Evolutionary conservation across 2,329 filamentous ascomycete genomes (phyloP).

Genomic region (Didymella exigua): DNA sequence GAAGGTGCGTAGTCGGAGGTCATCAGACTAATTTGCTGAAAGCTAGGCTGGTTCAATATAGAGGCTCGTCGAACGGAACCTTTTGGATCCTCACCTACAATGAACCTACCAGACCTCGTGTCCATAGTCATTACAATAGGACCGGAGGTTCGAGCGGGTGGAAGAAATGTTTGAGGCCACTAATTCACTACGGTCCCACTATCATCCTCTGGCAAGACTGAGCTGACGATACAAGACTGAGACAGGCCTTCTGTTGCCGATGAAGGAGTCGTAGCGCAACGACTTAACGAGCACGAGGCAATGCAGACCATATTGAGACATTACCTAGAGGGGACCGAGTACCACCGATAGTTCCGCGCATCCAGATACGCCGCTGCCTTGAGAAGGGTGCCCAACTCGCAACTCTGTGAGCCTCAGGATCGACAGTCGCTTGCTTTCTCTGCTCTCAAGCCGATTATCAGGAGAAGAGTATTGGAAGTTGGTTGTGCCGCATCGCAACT

Average conservation of each 20-base stretch:
- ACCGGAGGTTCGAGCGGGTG: neutral
- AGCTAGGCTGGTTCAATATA: neutral
- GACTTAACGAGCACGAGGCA: neutral
- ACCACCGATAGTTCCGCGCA: neutral
- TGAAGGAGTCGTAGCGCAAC: neutral
- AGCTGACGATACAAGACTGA: slow-evolving; percentile 8
- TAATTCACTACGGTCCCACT: neutral
- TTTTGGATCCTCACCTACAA: neutral
- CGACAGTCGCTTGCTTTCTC: neutral
- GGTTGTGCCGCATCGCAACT: neutral
- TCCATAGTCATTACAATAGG: neutral
- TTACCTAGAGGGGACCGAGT: neutral
- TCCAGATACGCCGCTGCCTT: neutral
- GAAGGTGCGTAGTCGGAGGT: neutral
- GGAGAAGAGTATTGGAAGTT: neutral
- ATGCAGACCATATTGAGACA: neutral
- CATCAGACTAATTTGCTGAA: neutral
- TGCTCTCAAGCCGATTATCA: neutral
- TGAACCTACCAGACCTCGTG: neutral
- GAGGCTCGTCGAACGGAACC: neutral
- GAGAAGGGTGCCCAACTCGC: neutral
- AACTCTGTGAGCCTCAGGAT: neutral
- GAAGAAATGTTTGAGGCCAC: neutral
- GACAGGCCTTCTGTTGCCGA: neutral
- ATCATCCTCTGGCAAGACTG: neutral